Base-by-base conservation (phyloP, 225 moss, liverwort and hornwort genomes). In the Bryum argenteum region DNA sequence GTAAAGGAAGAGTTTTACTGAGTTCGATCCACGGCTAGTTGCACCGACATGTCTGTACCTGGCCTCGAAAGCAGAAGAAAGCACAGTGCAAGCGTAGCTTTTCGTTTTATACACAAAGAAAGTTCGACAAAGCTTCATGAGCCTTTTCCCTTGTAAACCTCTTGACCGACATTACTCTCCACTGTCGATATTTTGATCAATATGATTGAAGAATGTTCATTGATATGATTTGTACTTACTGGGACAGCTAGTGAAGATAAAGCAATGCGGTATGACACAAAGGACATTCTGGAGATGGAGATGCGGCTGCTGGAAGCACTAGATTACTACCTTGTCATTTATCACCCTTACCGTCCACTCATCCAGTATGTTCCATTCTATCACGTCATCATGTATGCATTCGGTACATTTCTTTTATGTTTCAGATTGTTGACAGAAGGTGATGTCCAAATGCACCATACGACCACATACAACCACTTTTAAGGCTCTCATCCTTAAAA, bases 261-360 rank as follows among this genome's bases (percentile, higher is more conserved):
- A 80, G 91, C 87, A 33, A 82, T 70, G 66, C 89, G 90, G 14
- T 94, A 89, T 76, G 98, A 91, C 16, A 81, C 87, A 57, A 98
- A 98, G 87, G 98, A 98, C 71, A 89, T 98, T 33, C 80, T 98
- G 40, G 94, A 98, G 85, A 98, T 98, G 98, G 98, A 98, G 81
- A 98, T 94, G 98, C 83, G 89, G 50, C 82, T 98, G 37, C 59
- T 94, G 81, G 98, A 98, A 89, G 98, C 94, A 45, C 78, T 98
- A 65, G 94, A 98, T 81, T 98, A 91, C 74, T 98, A 92, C 61
- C 86, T 98, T 7, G 98, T 98, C 53, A 87, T 98, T 48, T 98
- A 89, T 79, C 98, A 98, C 75, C 98, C 98, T 43, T 94, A 98
- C 65, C 89, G 98, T 48, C 98, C 94, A 70, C 85, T 98, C 20